Base-by-base conservation (phyloP, 108 stramenopile species). In the Pseudonitzschia multistriata region DNA sequence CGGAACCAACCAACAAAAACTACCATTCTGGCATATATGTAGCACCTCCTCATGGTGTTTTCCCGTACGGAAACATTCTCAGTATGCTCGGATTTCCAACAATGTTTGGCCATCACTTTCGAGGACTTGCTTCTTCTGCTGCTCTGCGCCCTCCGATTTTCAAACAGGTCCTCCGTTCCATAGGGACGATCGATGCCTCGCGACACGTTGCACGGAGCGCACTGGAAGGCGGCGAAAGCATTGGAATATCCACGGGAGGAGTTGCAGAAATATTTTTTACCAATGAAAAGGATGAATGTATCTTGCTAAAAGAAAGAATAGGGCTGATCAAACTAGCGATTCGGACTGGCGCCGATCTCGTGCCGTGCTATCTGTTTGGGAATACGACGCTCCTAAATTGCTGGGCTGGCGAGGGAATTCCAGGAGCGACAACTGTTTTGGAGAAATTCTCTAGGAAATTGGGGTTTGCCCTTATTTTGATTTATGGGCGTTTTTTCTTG, bases 301-400 rank as follows among this genome's bases (percentile, higher is more conserved):
- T 83, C 37, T 24, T 79, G 49, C 45, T 79, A 30, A 79, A 68
- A 36, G 62, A 66, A 39, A 60, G 82, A 2, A 60, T 75, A 24
- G 85, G 85, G 5, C 47, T 86, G 37, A 82, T 86, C 70, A 83
- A 83, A 34, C 63, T 86, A 15, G 82, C 85, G 15, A 70, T 83
- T 40, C 74, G 77, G 30, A 86, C 85, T 0, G 85, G 85, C 22
- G 78, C 85, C n/a, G 74, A 75, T 37, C 34, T 86, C n/a, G 69
- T 70, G 1, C 85, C 85, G 15, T 70, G 77, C 48, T 86, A 81
- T 50, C 55, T 86, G 21, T 86, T 83, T 77, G 85, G 85, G 8
- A 80, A 78, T 42, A 81, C 78, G 3, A 66, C 81, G 11, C 53
- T 86, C 14, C 55, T 86, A 50, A 69, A 48, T 14, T 83, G 71